Evolutionary conservation across 2,329 filamentous ascomycete species (phyloP).

Genomic region (Clonostachys rosea): DNA sequence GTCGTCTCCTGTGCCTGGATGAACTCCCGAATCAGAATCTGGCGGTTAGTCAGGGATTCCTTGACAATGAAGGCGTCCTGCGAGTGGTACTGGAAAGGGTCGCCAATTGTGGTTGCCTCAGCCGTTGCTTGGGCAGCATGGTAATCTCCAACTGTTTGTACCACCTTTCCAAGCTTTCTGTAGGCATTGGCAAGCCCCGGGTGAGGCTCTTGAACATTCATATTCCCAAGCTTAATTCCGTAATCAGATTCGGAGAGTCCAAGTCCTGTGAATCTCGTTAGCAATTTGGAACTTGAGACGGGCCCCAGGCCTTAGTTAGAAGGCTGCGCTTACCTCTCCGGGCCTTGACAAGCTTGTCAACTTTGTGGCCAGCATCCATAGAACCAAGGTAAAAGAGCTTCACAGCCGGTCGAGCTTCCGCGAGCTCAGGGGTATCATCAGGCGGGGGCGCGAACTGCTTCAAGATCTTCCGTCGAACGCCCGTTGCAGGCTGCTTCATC

Average conservation of each 20-base stretch:
- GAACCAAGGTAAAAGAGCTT: conserved; percentile 94
- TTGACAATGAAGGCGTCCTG: conserved; percentile 97
- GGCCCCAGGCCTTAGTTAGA: not conserved
- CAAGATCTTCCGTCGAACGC: conserved; percentile 88
- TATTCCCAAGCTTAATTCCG: conserved; percentile 80
- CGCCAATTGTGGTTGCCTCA: conserved; percentile 90
- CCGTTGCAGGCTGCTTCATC: conserved; percentile 94
- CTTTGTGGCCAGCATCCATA: conserved; percentile 96
- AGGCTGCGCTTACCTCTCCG: conserved; percentile 63
- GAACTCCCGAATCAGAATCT: conserved; percentile 91
- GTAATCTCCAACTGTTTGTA: conserved; percentile 91
- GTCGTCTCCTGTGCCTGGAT: conserved; percentile 85
- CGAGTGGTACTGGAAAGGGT: conserved; percentile 92
- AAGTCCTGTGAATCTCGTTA: conserved; percentile 55
- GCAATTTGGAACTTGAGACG: not conserved
- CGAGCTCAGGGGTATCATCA: conserved; percentile 92
- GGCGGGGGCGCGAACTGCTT: conserved; percentile 98
- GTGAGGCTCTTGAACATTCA: conserved; percentile 89
- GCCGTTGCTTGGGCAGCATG: conserved; percentile 95
- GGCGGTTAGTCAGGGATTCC: conserved; percentile 94
- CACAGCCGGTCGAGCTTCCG: conserved; percentile 82
- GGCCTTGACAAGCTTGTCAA: conserved; percentile 89
- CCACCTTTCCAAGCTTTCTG: conserved; percentile 87
- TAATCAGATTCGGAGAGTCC: conserved; percentile 91
- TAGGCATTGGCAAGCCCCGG: conserved; percentile 84